These are phyloP conservation scores for Colletotrichum chrysophilum DNA, from an alignment of 2,329 filamentous ascomycete genomes.

Conservation along the genomic window DNA sequence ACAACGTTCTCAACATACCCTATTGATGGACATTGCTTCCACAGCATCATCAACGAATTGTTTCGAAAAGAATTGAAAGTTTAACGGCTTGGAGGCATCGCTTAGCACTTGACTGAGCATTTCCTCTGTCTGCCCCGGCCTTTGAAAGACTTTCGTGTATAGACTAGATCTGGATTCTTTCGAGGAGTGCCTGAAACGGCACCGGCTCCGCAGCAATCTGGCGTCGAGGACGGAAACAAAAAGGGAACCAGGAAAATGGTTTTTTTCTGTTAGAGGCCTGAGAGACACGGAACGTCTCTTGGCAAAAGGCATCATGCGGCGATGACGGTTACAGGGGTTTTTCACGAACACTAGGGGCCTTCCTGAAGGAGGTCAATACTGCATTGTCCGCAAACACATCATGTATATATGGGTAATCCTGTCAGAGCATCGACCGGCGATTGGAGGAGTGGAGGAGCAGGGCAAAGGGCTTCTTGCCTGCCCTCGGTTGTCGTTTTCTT, in stretches of 20 bases:
- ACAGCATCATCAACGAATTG: constrained; percentile 2
- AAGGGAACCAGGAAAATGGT: not conserved
- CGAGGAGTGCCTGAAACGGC: not conserved
- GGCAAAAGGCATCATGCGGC: not conserved
- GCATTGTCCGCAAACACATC: constrained; percentile 2
- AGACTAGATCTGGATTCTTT: constrained; percentile 19
- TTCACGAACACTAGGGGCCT: not conserved
- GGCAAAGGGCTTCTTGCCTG: constrained; percentile 4
- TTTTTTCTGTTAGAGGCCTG: not conserved
- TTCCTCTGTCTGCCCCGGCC: not conserved
- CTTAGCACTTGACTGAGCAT: not conserved
- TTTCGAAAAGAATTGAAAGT: constrained; percentile 9
- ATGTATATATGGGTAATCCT: constrained; percentile 21
- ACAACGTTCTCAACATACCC: not conserved
- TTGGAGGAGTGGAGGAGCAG: not conserved
- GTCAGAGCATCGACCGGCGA: constrained; percentile 19
- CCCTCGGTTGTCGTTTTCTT: not conserved
- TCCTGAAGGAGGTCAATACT: not conserved
- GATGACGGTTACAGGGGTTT: not conserved
- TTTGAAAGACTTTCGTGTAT: constrained; percentile 18
- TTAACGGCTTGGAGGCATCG: not conserved
- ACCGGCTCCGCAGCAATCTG: not conserved
- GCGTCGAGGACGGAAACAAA: constrained; percentile 6
- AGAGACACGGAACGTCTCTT: not conserved
- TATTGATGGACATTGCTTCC: not conserved